phyloP scores from a whole-genome alignment of 345 rosid genomes.

The Psidium guajava region DNA sequence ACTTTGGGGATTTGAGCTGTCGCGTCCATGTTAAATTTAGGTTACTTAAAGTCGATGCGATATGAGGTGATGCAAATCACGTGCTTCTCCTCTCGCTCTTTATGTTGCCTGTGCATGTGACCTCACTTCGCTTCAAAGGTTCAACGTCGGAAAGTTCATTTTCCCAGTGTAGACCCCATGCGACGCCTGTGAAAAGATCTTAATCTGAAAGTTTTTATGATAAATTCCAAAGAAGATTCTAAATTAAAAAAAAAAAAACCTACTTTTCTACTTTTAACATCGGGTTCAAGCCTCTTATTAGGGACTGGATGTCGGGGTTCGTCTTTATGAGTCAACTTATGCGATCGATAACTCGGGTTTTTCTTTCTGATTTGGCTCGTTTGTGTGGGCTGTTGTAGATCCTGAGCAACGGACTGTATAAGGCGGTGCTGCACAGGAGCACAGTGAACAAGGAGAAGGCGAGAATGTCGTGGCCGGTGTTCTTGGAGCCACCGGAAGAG shows the following conservation, averaged over 20 bases:
- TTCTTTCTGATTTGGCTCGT: not conserved
- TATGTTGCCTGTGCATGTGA: too few species aligned
- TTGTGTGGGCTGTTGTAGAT: constrained; percentile 24
- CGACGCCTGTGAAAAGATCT: not conserved
- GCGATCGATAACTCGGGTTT: not conserved
- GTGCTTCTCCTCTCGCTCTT: too few species aligned
- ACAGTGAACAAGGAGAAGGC: constrained; percentile 57
- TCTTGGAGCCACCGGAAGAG: constrained; percentile 72
- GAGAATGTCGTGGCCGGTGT: constrained; percentile 97
- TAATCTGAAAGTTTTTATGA: not conserved
- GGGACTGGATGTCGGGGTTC: not conserved
- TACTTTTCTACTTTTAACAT: not conserved
- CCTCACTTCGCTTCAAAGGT: too few species aligned
- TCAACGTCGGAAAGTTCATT: too few species aligned
- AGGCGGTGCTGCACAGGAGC: constrained; percentile 56
- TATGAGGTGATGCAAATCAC: too few species aligned
- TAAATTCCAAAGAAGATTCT: not conserved
- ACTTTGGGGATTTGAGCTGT: not conserved
- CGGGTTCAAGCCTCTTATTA: not conserved
- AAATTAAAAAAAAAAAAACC: too few species aligned
- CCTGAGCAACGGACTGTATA: constrained; percentile 66
- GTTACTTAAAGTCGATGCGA: not conserved
- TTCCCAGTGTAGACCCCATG: too few species aligned
- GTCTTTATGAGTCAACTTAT: not conserved
- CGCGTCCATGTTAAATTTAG: not conserved